Conservation (phyloP, 345 rosid genomes). For the Populus euphratica region DNA sequence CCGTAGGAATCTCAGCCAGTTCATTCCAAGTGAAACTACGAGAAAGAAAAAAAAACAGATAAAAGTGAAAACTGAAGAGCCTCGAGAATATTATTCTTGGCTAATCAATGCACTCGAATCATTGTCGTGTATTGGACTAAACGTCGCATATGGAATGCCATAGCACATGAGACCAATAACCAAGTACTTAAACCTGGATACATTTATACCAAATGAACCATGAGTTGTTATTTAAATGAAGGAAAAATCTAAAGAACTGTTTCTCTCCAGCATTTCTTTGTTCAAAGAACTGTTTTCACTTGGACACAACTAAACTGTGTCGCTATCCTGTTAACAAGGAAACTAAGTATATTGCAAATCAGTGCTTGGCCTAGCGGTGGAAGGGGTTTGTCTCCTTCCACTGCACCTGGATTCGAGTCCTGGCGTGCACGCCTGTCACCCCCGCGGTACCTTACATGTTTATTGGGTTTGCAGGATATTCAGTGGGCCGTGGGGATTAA, state of each 20-base stretch:
- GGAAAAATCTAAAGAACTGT: slow-evolving; percentile 11
- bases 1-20: slow-evolving; percentile 63
- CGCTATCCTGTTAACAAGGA: slow-evolving; percentile 51
- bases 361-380: too few relatives aligned
- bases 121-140: background rate
- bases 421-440: too few relatives aligned
- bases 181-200: background rate
- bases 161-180: background rate
- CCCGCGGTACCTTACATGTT: too few relatives aligned
- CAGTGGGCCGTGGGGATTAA: too few relatives aligned
- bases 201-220: background rate
- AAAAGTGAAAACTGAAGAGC: slow-evolving; percentile 4
- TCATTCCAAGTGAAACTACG: slow-evolving; percentile 19
- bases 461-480: too few relatives aligned
- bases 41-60: slow-evolving; percentile 5
- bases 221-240: background rate
- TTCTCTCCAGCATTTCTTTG: slow-evolving; percentile 56
- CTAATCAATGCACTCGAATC: background rate
- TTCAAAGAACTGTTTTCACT: slow-evolving; percentile 40
- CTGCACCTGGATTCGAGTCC: too few relatives aligned
- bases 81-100: background rate
- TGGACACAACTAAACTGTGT: slow-evolving; percentile 51
- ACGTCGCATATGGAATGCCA: background rate
- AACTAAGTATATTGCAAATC: too few relatives aligned
- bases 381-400: too few relatives aligned